Evolutionary conservation across 441 rosid species (phyloP).

Genomic region (Euphorbia celastroides): DNA sequence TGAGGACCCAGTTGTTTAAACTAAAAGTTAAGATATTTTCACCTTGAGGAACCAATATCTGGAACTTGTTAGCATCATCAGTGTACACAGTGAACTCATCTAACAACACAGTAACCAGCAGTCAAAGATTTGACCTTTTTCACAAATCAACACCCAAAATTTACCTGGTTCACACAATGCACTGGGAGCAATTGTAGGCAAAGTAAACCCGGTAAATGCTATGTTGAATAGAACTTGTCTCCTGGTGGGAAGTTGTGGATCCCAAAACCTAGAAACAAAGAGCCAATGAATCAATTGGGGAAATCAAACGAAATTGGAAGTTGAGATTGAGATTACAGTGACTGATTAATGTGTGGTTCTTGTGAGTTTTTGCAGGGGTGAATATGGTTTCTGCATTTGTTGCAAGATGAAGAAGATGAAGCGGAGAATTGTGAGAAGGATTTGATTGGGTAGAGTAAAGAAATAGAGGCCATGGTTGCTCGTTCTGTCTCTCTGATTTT

Average conservation of each 20-base stretch:
- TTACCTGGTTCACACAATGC: constrained; percentile 56
- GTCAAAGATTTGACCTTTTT: not conserved
- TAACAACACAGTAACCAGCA: not conserved
- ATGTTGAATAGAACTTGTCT: constrained; percentile 48
- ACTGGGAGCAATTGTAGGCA: constrained; percentile 36
- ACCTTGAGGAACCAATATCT: constrained; percentile 86
- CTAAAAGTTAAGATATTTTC: not conserved
- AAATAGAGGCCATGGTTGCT: constrained; percentile 44
- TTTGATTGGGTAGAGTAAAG: constrained; percentile 23
- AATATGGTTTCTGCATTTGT: constrained; percentile 19
- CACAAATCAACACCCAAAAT: not conserved
- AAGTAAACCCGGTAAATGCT: constrained; percentile 37
- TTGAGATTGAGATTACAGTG: constrained; percentile 10
- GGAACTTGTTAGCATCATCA: constrained; percentile 81
- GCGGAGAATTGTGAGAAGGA: constrained; percentile 15
- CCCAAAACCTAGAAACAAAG: constrained; percentile 14
- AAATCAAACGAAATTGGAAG: not conserved
- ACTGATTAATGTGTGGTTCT: constrained; percentile 9
- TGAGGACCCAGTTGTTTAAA: not conserved
- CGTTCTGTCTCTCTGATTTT: not conserved
- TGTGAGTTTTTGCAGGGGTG: constrained; percentile 18
- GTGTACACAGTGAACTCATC: constrained; percentile 44
- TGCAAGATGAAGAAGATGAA: constrained; percentile 12
- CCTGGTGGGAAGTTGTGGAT: constrained; percentile 31
- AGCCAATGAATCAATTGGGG: too few relatives aligned